A percentile compares a stretch with the other conserved stretches of the same genome.
Conservation (phyloP, 805 yeast species). For the Brettanomyces nanus region DNA sequence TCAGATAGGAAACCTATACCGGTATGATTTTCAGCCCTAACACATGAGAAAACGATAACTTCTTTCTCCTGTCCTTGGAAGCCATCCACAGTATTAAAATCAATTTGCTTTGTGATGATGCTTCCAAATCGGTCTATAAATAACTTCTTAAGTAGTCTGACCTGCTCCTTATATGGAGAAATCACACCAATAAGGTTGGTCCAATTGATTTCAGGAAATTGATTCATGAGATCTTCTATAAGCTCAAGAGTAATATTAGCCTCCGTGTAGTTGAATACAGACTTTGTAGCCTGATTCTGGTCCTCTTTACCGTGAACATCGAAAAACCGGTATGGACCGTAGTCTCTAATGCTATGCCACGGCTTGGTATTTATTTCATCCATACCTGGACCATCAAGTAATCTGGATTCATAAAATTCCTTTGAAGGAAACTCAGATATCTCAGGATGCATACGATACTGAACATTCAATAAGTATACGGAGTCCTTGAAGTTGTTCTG, state of each 20-base stretch:
- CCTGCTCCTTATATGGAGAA: slow-evolving; percentile 92
- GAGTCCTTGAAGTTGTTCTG: slow-evolving; percentile 54
- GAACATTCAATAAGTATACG: slow-evolving; percentile 74
- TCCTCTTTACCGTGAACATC: slow-evolving; percentile 61
- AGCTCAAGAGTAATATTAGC: slow-evolving; percentile 67
- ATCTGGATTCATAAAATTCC: slow-evolving; percentile 67
- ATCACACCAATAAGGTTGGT: slow-evolving; percentile 78
- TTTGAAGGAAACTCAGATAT: slow-evolving; percentile 81
- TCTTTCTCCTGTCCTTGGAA: slow-evolving; percentile 98
- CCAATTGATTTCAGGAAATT: slow-evolving; percentile 45
- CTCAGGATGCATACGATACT: slow-evolving; percentile 95
- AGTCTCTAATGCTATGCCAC: slow-evolving; percentile 59
- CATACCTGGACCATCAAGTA: slow-evolving; percentile 78
- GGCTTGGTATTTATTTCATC: slow-evolving; percentile 46
- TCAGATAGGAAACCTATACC: slow-evolving; percentile 88
- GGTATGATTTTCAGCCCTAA: slow-evolving; percentile 65
- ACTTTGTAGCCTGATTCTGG: slow-evolving; percentile 55
- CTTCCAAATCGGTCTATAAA: slow-evolving; percentile 59
- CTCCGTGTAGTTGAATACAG: slow-evolving; percentile 65
- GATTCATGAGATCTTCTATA: slow-evolving; percentile 41
- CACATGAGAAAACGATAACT: slow-evolving; percentile 89
- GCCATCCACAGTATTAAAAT: slow-evolving; percentile 94
- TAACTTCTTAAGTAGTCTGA: slow-evolving; percentile 43
- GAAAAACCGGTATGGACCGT: slow-evolving; percentile 75
- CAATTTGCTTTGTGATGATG: slow-evolving; percentile 55